Evolutionary conservation across 331 rosid species (phyloP).

Genomic region (Telfairia occidentalis): DNA sequence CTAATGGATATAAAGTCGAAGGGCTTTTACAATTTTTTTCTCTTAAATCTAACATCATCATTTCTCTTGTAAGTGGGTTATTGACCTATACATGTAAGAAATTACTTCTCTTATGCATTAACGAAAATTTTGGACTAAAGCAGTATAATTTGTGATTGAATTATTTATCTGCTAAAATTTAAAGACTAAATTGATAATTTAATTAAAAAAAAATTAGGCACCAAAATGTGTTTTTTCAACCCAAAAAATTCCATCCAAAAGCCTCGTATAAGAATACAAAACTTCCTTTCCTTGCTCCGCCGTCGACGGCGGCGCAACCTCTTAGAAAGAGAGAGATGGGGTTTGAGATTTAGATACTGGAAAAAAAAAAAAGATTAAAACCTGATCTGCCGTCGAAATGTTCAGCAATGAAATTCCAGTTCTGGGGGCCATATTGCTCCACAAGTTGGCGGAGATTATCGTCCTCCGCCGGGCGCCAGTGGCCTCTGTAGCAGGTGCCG

Average conservation of each 20-base stretch:
- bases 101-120: no score
- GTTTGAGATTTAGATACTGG: not conserved
- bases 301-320: not conserved
- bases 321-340: not conserved
- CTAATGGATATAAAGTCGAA: no score
- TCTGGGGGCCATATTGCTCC: slow-evolving; percentile 32
- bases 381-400: slow-evolving; percentile 42
- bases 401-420: slow-evolving; percentile 41
- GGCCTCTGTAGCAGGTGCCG: slow-evolving; percentile 26
- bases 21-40: no score
- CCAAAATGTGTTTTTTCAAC: not conserved
- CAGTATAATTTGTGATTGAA: no score
- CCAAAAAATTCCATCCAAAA: not conserved
- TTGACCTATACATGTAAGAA: no score
- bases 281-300: not conserved
- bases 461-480: slow-evolving; percentile 41
- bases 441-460: slow-evolving; percentile 26
- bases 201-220: no score
- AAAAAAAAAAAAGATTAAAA: not conserved
- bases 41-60: no score
- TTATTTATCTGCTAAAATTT: no score
- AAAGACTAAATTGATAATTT: no score
- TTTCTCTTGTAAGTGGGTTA: no score
- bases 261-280: not conserved
- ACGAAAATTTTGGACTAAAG: not conserved